phyloP scores from a whole-genome alignment of 228 moss, liverwort and hornwort species.

The Sphagnum fallax region DNA sequence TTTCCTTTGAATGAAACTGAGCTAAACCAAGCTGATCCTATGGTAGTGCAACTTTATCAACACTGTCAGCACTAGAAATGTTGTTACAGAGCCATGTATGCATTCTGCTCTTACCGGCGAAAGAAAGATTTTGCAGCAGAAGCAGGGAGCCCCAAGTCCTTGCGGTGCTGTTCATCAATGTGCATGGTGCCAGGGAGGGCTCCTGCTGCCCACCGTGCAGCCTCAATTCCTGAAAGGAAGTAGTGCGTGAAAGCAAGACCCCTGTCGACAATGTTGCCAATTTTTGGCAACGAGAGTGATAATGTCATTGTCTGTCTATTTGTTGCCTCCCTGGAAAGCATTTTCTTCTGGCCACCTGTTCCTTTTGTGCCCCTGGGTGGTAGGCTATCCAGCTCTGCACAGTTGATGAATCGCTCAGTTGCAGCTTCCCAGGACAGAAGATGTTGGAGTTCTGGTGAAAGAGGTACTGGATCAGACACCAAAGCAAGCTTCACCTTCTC shows the following conservation, averaged over 20 bases:
- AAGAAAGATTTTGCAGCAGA: constrained; percentile 43
- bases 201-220: constrained; percentile 49
- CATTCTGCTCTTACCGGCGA: constrained; percentile 50
- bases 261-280: constrained; percentile 46
- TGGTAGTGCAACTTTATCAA: too few species aligned
- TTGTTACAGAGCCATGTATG: too few species aligned
- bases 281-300: constrained; percentile 60
- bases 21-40: too few species aligned
- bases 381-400: constrained; percentile 60
- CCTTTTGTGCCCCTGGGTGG: constrained; percentile 30
- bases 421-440: constrained; percentile 98
- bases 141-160: constrained; percentile 79
- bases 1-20: too few species aligned
- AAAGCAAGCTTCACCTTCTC: constrained; percentile 87
- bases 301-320: constrained; percentile 77
- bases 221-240: constrained; percentile 63
- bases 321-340: constrained; percentile 36
- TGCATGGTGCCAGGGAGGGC: constrained; percentile 55
- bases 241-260: constrained; percentile 58
- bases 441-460: constrained; percentile 75
- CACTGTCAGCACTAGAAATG: too few species aligned
- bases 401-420: constrained; percentile 90
- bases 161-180: constrained; percentile 68
- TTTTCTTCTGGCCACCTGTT: constrained; percentile 15
- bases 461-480: constrained; percentile 84